Evolutionary conservation across 768 basidiomycete genomes (phyloP).

Genomic region (Asterophora parasitica): DNA sequence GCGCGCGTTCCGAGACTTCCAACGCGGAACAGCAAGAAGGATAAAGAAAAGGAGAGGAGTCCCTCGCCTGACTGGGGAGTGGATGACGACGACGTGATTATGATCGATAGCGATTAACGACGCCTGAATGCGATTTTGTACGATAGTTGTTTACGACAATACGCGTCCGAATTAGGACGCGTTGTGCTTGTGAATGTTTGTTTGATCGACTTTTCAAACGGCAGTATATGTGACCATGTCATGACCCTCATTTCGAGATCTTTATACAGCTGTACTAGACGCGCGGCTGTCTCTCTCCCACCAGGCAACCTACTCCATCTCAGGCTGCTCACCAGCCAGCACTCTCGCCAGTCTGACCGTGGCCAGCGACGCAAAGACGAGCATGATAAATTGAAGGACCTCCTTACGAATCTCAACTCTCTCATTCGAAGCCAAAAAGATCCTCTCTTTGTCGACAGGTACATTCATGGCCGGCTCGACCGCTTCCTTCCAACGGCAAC

Average conservation of each 20-base stretch:
- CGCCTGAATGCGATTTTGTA: conserved; percentile 5
- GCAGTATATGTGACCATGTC: background rate
- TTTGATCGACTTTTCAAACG: background rate
- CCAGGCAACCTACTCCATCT: background rate
- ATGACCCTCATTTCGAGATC: conserved; percentile 2
- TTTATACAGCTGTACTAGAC: background rate
- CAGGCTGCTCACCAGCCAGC: background rate
- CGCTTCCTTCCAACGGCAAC: background rate
- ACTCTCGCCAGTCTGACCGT: background rate
- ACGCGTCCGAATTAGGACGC: background rate
- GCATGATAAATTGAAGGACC: background rate
- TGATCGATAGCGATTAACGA: conserved; percentile 73
- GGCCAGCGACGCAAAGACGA: background rate
- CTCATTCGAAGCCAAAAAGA: background rate
- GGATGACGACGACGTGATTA: conserved; percentile 80
- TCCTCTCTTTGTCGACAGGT: background rate
- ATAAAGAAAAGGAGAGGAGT: conserved; percentile 45
- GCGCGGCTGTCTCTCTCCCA: background rate
- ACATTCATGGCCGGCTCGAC: conserved; percentile 5
- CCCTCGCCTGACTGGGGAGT: conserved; percentile 81
- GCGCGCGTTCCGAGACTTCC: conserved; percentile 43
- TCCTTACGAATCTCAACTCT: background rate
- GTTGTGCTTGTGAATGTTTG: background rate
- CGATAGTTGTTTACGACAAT: conserved; percentile 10
- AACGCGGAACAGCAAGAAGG: conserved; percentile 33